Base-by-base conservation (phyloP, 768 basidiomycete species). In the Boletus subparvulus region DNA sequence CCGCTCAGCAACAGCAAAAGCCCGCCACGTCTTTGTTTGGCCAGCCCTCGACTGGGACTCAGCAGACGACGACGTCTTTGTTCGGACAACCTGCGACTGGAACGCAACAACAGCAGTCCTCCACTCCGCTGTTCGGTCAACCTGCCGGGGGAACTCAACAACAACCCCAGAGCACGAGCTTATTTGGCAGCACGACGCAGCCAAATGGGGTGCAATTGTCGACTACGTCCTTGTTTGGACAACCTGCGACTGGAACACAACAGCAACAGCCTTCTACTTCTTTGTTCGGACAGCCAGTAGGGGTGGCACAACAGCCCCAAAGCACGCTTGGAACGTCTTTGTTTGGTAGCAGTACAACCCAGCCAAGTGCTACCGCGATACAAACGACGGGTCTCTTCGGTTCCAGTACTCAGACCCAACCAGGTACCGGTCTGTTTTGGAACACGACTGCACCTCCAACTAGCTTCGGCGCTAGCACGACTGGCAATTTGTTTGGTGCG, bases 71-170 rank as follows among this genome's bases (percentile, higher is more conserved):
- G 11, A 48, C 64, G 16, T 17, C 63, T 37, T 45, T 63, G 37
- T 69, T 69, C 30, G 63, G 68, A 21, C 73, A 78, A 60, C 63
- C 74, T 2, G 54, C 70, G 8, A 37, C 63, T 30, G 65, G 63
- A 30, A 75, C 57, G 19, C 78, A 77, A 42, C 75, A 73, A 24
- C 73, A 72, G n/a, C 73, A 71, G 54, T 52, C 61, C 1, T 50
- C 64, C 17, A 54, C 64, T 0, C 64, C 74, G 7, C 46, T 78
- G 19, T 79, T 81, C 54, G 76, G 78, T 9, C 73, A 76, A 42
- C 62, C 71, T 33, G 60, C 60, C 47, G 62, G 58, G n/a, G 59
- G 40, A 1, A 47, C 52, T 26, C 56, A 59, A 30, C 67, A 67
- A 32, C 71, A 65, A 30, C 56, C 66, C 12, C 69, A 67, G 35